Percentiles rank a stretch among this genome's conserved stretches.
phyloP scores from a whole-genome alignment of 371 early-diverging fungal genomes.

The Actinomucor elegans region DNA sequence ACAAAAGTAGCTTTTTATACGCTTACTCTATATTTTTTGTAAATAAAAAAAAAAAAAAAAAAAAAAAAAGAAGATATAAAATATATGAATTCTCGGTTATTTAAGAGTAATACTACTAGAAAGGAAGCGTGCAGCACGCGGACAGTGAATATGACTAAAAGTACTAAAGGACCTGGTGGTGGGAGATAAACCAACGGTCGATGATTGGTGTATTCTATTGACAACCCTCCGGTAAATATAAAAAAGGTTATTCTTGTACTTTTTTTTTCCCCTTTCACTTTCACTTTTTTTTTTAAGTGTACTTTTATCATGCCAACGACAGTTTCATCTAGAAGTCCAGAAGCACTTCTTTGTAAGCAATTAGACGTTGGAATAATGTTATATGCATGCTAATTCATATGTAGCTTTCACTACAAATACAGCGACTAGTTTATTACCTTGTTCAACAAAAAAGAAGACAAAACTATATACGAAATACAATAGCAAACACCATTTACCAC shows the following conservation, averaged over 20 bases:
- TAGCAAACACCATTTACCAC: constrained; percentile 26
- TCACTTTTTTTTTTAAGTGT: neutral
- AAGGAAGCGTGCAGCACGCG: too few species aligned
- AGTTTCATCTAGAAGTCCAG: constrained; percentile 48
- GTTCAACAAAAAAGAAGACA: constrained; percentile 11
- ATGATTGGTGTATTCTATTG: constrained; percentile 1
- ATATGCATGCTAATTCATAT: neutral
- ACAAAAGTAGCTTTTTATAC: too few species aligned
- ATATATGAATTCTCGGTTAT: too few species aligned
- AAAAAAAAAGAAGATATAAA: too few species aligned
- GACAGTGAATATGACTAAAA: too few species aligned
- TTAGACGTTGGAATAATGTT: neutral
- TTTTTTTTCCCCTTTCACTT: neutral
- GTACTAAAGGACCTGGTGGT: too few species aligned
- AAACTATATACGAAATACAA: constrained; percentile 3
- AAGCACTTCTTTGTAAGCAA: constrained; percentile 45
- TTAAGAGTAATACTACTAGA: too few species aligned
- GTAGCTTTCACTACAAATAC: constrained; percentile 47
- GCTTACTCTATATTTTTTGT: too few species aligned
- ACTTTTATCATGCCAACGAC: constrained; percentile 23
- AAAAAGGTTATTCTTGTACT: neutral
- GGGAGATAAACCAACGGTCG: neutral
- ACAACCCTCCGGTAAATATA: neutral
- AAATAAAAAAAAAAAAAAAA: too few species aligned
- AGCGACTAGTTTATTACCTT: constrained; percentile 47